Conservation (phyloP, 2,329 filamentous ascomycete species). For the Lecanosticta acicola region DNA sequence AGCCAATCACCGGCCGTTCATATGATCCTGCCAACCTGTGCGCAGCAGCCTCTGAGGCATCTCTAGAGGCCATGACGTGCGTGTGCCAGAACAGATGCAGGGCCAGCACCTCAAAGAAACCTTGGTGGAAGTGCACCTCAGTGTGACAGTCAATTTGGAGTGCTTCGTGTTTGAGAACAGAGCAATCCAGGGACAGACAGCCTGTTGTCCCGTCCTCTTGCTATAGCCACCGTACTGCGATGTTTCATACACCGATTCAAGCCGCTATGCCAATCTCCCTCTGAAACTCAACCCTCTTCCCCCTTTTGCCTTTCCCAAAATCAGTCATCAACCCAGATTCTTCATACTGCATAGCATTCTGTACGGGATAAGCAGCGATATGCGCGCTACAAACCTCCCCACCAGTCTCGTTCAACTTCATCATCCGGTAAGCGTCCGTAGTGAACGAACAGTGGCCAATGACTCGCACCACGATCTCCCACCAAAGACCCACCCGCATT, state of each 20-base stretch:
- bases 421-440: conserved; percentile 31
- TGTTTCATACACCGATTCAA: too few species aligned
- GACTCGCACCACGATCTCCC: neutral
- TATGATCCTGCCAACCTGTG: too few species aligned
- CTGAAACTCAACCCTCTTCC: conserved; percentile 45
- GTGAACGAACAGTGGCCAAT: conserved; percentile 32
- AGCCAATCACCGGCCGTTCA: too few species aligned
- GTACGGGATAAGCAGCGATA: conserved; percentile 4
- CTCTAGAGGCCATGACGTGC: too few species aligned
- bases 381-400: conserved; percentile 8
- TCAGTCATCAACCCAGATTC: conserved; percentile 34
- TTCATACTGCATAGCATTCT: conserved; percentile 19
- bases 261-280: conserved; percentile 22
- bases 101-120: too few species aligned
- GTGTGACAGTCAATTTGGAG: too few species aligned
- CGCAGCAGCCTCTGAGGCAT: neutral
- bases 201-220: too few species aligned
- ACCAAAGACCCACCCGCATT: neutral
- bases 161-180: too few species aligned
- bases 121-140: too few species aligned
- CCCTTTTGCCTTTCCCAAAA: conserved; percentile 46
- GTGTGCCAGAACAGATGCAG: too few species aligned
- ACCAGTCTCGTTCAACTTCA: conserved; percentile 45
- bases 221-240: too few species aligned
- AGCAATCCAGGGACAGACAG: too few species aligned